A percentile compares a stretch with the other conserved stretches of the same genome.
Evolutionary conservation across 441 rosid genomes (phyloP).

Genomic region (Eruca vesicaria): DNA sequence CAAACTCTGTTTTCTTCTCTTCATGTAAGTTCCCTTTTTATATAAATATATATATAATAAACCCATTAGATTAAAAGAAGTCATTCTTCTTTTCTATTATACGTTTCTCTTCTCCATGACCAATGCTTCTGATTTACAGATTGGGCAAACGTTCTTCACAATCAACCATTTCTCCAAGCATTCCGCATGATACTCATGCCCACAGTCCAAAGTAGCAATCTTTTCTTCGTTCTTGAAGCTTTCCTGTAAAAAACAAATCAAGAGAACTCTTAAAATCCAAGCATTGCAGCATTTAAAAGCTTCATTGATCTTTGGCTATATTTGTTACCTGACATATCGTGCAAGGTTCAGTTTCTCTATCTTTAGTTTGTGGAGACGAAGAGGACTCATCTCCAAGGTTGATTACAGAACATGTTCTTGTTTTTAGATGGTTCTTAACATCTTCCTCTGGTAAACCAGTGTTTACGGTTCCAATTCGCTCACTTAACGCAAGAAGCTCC

Average conservation of each 20-base stretch:
- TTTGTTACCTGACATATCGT: slow-evolving; percentile 83
- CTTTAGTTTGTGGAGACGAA: slow-evolving; percentile 41
- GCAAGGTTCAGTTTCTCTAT: slow-evolving; percentile 72
- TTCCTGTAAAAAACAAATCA: slow-evolving; percentile 42
- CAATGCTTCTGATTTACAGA: slow-evolving; percentile 87
- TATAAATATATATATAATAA: slow-evolving; percentile 24
- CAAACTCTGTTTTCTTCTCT: slow-evolving; percentile 33
- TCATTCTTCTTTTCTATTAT: slow-evolving; percentile 29
- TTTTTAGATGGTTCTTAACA: slow-evolving; percentile 51
- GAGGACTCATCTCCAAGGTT: slow-evolving; percentile 41
- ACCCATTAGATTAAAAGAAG: slow-evolving; percentile 17
- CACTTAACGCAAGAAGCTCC: slow-evolving; percentile 92
- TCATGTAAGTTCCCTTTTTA: slow-evolving; percentile 11
- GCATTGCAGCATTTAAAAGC: not conserved
- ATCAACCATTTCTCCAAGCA: slow-evolving; percentile 91
- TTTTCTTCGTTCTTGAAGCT: slow-evolving; percentile 54
- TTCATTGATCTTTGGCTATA: not conserved
- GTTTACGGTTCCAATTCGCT: slow-evolving; percentile 73
- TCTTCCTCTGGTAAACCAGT: slow-evolving; percentile 80
- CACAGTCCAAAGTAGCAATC: slow-evolving; percentile 77
- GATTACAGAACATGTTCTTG: slow-evolving; percentile 39
- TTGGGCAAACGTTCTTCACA: slow-evolving; percentile 85
- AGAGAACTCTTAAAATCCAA: not conserved
- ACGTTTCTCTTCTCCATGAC: slow-evolving; percentile 28
- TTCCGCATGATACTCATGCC: slow-evolving; percentile 81